Conservation (phyloP, 2,329 filamentous ascomycete genomes). For the Exophiala alcalophila region DNA sequence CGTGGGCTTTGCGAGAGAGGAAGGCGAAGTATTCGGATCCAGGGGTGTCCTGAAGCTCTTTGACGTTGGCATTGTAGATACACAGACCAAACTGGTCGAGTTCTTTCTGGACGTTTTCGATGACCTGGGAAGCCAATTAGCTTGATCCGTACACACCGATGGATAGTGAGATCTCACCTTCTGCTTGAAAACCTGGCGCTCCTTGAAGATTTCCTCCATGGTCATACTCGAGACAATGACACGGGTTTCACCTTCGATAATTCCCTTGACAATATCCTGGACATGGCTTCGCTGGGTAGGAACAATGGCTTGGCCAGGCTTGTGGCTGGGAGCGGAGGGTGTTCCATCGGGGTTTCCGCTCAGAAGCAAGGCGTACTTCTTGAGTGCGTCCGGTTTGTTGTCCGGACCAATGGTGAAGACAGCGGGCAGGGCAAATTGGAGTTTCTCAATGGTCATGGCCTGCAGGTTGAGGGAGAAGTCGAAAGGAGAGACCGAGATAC, state of each 20-base stretch:
- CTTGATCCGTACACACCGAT: constrained; percentile 12
- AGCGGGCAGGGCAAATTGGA: constrained; percentile 76
- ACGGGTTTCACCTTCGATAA: constrained; percentile 84
- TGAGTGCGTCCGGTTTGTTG: constrained; percentile 65
- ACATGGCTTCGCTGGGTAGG: constrained; percentile 61
- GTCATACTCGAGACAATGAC: constrained; percentile 83
- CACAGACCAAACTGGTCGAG: constrained; percentile 76
- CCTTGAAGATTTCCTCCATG: constrained; percentile 87
- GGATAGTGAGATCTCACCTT: constrained; percentile 49
- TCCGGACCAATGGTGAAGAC: constrained; percentile 84
- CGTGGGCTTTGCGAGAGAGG: constrained; percentile 77
- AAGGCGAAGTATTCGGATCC: constrained; percentile 81
- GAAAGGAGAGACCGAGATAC: constrained; percentile 50
- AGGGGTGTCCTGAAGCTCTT: constrained; percentile 80
- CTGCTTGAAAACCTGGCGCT: constrained; percentile 72
- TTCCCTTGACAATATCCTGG: constrained; percentile 81
- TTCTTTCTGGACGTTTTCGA: constrained; percentile 73
- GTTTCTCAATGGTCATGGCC: constrained; percentile 86
- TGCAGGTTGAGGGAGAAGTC: constrained; percentile 81
- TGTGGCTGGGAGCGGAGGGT: constrained; percentile 33
- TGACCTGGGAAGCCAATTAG: constrained; percentile 47
- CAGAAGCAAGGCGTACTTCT: constrained; percentile 79
- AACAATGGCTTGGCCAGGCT: constrained; percentile 38
- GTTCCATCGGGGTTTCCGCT: constrained; percentile 59
- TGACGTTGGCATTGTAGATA: constrained; percentile 72